Percentiles rank a stretch among this genome's conserved stretches.
Conservation (phyloP, 129 eudicot genomes). For the Lactuca sativa region DNA sequence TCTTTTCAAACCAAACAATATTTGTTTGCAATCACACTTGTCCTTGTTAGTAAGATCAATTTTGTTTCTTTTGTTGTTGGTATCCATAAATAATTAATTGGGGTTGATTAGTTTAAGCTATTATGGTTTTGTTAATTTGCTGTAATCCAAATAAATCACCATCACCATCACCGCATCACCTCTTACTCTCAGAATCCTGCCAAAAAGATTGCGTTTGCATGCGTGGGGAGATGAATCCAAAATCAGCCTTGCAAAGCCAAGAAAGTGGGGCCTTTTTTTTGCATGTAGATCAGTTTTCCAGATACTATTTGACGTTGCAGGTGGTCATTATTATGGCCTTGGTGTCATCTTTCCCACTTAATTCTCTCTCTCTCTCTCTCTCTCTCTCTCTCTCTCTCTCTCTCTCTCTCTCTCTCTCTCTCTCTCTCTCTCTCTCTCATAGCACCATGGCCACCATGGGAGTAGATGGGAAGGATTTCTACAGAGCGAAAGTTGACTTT, state of each 20-base stretch:
- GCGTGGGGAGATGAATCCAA: slow-evolving; percentile 28
- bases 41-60: slow-evolving; percentile 10
- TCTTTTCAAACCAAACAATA: slow-evolving; percentile 10
- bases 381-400: neutral
- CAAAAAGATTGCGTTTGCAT: slow-evolving; percentile 26
- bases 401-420: neutral
- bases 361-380: neutral
- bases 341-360: slow-evolving; percentile 8
- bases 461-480: slow-evolving; percentile 10
- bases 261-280: slow-evolving; percentile 26
- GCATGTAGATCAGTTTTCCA: slow-evolving; percentile 16
- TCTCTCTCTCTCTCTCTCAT: neutral
- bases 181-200: slow-evolving; percentile 23
- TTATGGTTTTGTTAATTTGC: neutral
- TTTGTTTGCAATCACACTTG: neutral
- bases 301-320: slow-evolving; percentile 17
- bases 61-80: no score
- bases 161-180: neutral
- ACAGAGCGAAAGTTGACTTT: slow-evolving; percentile 39
- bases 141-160: slow-evolving; percentile 5
- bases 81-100: no score
- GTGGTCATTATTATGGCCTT: neutral
- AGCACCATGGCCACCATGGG: slow-evolving; percentile 25
- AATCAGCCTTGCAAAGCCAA: slow-evolving; percentile 42
- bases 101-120: no score